Conservation (phyloP, 176 grass and related monocot genomes). For the Lolium rigidum region DNA sequence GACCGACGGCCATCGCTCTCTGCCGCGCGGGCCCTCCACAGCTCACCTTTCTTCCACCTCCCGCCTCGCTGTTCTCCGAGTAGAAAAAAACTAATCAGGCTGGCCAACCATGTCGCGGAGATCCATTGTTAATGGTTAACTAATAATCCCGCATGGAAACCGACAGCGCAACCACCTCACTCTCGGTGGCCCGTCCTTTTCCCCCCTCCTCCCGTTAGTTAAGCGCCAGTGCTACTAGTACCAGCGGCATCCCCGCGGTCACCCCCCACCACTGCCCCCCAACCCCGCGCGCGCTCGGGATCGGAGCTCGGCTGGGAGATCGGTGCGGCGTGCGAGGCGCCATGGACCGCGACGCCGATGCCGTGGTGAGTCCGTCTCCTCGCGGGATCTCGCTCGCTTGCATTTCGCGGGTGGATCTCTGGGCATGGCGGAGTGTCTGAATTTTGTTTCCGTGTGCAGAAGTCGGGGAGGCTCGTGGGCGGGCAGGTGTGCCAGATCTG, state of each 20-base stretch:
- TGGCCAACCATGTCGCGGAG: not conserved
- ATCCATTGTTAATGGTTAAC: not conserved
- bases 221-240: slow-evolving; percentile 19
- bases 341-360: slow-evolving; percentile 66
- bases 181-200: not conserved
- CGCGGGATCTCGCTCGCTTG: not conserved
- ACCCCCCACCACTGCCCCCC: not conserved
- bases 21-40: not conserved
- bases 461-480: slow-evolving; percentile 66
- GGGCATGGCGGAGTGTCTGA: not conserved
- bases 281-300: slow-evolving; percentile 2
- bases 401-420: not conserved
- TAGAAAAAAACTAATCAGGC: not conserved
- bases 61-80: not conserved
- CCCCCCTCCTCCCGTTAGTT: not conserved
- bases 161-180: slow-evolving; percentile 26
- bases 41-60: slow-evolving; percentile 24
- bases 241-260: slow-evolving; percentile 12
- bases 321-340: slow-evolving; percentile 24
- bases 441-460: slow-evolving; percentile 50
- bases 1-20: slow-evolving; percentile 7
- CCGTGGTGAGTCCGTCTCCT: slow-evolving; percentile 40
- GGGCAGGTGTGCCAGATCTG: slow-evolving; percentile 99
- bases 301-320: not conserved
- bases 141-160: slow-evolving; percentile 6